These are phyloP conservation scores for Mortierella sp. DNA, from an alignment of 371 early-diverging fungal species.

Conservation along the genomic window DNA sequence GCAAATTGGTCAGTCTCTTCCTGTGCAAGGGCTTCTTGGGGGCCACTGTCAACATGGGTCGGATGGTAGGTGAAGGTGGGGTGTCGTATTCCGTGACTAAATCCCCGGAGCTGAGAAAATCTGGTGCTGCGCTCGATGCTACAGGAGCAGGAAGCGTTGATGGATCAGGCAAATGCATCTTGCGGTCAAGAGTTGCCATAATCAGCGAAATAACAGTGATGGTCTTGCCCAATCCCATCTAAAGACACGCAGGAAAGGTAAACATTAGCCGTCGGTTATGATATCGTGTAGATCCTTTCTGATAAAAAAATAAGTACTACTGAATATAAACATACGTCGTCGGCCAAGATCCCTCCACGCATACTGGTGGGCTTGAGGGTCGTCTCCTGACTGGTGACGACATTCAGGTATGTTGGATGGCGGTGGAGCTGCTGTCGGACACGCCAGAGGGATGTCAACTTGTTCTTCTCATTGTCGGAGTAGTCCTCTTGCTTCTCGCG, in stretches of 20 bases:
- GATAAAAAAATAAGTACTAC: background rate
- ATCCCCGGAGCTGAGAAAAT: constrained; percentile 44
- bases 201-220: constrained; percentile 72
- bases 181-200: constrained; percentile 53
- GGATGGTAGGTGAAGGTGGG: constrained; percentile 55
- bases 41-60: constrained; percentile 40
- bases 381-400: constrained; percentile 62
- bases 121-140: constrained; percentile 42
- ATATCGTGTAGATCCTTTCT: background rate
- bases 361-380: constrained; percentile 57
- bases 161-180: constrained; percentile 32
- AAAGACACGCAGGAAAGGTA: background rate
- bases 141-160: background rate
- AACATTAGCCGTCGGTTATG: background rate
- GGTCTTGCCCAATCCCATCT: constrained; percentile 80
- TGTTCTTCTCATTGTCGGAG: constrained; percentile 54
- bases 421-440: constrained; percentile 39
- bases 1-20: constrained; percentile 39
- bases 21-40: constrained; percentile 41
- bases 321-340: constrained; percentile 33
- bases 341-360: constrained; percentile 54
- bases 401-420: constrained; percentile 59
- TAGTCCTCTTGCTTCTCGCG: constrained; percentile 67
- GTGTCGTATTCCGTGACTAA: constrained; percentile 55
- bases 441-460: constrained; percentile 54